phyloP scores from a whole-genome alignment of 345 rosid genomes.

The Citrus unshiu region DNA sequence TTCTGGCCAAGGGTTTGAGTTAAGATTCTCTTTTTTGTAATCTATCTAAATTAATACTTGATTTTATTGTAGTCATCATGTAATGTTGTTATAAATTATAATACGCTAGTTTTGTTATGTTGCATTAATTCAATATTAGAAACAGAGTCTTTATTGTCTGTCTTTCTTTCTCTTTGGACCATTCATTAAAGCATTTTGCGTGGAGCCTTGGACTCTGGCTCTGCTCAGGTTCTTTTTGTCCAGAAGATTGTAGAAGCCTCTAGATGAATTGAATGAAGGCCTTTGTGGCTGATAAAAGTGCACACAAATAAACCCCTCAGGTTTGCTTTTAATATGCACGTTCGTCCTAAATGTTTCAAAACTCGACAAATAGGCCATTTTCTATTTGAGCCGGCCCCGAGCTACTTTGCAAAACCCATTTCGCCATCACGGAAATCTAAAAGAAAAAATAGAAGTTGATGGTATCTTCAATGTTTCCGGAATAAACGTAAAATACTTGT shows the following conservation, averaged over 20 bases:
- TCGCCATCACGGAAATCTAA: too few species aligned
- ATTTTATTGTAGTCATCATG: not conserved
- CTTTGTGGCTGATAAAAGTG: not conserved
- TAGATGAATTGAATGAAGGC: not conserved
- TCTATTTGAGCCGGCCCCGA: too few species aligned
- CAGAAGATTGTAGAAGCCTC: not conserved
- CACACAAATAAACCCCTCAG: not conserved
- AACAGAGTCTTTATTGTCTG: not conserved
- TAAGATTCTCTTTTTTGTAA: not conserved
- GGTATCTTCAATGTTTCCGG: too few species aligned
- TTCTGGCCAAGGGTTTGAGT: conserved; percentile 24
- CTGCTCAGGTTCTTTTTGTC: not conserved
- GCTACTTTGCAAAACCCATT: too few species aligned
- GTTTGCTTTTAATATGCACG: too few species aligned
- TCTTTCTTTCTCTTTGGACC: not conserved
- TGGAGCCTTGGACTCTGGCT: not conserved
- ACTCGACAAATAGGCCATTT: too few species aligned
- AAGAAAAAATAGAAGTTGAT: too few species aligned
- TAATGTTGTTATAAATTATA: not conserved
- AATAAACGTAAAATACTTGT: too few species aligned
- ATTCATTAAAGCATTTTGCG: not conserved
- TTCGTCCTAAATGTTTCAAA: too few species aligned
- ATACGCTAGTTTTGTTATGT: not conserved
- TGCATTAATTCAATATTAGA: not conserved
- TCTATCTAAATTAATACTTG: not conserved